A percentile compares a stretch with the other conserved stretches of the same genome.
These are phyloP conservation scores for Hypomyces rosellus DNA, from an alignment of 2,329 filamentous ascomycete species.

Conservation along the genomic window DNA sequence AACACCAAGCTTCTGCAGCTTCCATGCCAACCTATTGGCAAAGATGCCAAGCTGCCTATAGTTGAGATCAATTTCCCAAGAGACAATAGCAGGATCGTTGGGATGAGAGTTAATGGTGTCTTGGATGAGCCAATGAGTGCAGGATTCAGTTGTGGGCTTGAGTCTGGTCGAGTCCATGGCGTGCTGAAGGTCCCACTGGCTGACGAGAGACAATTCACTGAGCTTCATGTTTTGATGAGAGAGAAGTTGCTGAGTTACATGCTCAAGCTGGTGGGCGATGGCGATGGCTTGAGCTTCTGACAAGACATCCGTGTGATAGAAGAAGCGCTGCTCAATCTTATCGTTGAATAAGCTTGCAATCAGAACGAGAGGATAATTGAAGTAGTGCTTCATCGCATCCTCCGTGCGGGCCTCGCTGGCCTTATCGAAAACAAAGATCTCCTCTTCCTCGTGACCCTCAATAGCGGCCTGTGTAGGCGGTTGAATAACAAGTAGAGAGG, in stretches of 20 bases:
- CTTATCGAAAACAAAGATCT: conserved; percentile 10
- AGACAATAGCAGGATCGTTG: conserved; percentile 1
- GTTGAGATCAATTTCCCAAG: conserved; percentile 9
- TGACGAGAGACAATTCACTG: neutral
- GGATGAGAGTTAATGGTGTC: neutral
- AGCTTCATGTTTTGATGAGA: neutral
- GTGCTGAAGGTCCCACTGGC: no score
- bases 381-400: conserved; percentile 5
- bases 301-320: neutral
- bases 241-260: conserved; percentile 4
- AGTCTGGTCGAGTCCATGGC: no score
- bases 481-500: conserved; percentile 4
- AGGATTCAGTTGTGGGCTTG: neutral
- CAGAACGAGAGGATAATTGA: conserved; percentile 6
- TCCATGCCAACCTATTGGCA: no score
- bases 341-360: neutral
- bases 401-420: conserved; percentile 4
- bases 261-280: conserved; percentile 1
- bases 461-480: neutral
- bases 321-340: neutral
- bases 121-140: conserved; percentile 4
- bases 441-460: conserved; percentile 5
- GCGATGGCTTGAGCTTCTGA: neutral
- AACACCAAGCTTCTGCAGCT: no score
- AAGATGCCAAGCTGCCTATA: conserved; percentile 1